Percentiles rank a stretch among this genome's conserved stretches.
These are phyloP conservation scores for Claviceps lovelessii DNA, from an alignment of 2,329 filamentous ascomycete species.

Conservation along the genomic window DNA sequence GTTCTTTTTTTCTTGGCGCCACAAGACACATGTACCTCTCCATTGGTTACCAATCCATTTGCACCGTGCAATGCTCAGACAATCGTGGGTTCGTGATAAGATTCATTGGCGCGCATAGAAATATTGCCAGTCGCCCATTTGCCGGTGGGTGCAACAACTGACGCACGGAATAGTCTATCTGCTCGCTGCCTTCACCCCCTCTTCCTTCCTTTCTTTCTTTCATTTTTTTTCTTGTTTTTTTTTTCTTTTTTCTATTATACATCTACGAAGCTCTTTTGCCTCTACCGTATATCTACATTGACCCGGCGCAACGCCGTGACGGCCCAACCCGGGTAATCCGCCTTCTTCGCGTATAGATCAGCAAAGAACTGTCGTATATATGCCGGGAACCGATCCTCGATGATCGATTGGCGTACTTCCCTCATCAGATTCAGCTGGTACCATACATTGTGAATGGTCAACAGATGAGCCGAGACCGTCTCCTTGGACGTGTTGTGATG, in stretches of 20 bases:
- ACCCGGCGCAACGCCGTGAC: constrained; percentile 64
- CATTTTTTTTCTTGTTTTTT: neutral
- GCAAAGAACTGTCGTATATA: constrained; percentile 70
- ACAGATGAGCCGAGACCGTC: constrained; percentile 69
- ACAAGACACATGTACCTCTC: no score
- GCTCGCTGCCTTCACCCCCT: no score
- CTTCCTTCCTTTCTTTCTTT: no score
- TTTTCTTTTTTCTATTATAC: neutral
- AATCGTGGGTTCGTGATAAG: no score
- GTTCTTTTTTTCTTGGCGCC: no score
- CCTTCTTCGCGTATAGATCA: constrained; percentile 48
- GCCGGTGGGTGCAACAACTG: neutral
- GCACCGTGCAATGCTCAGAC: no score
- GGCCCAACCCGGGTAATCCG: constrained; percentile 69
- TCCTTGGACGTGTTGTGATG: constrained; percentile 89
- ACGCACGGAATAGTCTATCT: neutral
- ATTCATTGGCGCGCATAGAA: neutral
- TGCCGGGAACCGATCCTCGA: constrained; percentile 65
- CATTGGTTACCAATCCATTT: no score
- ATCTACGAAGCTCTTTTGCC: neutral
- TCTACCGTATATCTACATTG: constrained; percentile 47
- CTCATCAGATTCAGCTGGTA: constrained; percentile 80
- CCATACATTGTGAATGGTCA: constrained; percentile 93
- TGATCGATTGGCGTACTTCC: constrained; percentile 57
- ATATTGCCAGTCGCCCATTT: no score